phyloP scores from a whole-genome alignment of 2,329 filamentous ascomycete species.

The Biscogniauxia marginata region DNA sequence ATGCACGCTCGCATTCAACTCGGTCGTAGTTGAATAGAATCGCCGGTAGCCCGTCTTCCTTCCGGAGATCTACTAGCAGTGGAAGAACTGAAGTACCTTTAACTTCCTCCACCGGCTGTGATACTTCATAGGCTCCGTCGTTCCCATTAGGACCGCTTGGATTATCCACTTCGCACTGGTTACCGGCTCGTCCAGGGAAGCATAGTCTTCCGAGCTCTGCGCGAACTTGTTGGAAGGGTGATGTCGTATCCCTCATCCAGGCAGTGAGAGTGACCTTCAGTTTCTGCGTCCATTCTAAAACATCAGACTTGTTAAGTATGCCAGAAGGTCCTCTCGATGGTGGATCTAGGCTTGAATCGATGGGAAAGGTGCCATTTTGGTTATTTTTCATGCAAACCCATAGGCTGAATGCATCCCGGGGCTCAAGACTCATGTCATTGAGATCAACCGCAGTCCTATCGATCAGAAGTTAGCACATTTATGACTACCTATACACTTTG shows the following conservation, averaged over 20 bases:
- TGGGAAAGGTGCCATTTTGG: constrained; percentile 48
- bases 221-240: constrained; percentile 44
- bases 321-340: constrained; percentile 47
- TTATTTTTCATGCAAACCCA: constrained; percentile 64
- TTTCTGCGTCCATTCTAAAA: constrained; percentile 61
- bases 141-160: constrained; percentile 7
- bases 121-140: background rate
- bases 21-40: constrained; percentile 79
- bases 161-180: background rate
- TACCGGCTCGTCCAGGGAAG: background rate
- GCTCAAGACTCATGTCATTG: constrained; percentile 66
- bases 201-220: constrained; percentile 40
- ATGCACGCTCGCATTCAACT: constrained; percentile 59
- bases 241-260: constrained; percentile 57
- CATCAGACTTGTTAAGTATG: constrained; percentile 61
- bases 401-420: constrained; percentile 66
- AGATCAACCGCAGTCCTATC: constrained; percentile 57
- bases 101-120: background rate
- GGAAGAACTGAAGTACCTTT: constrained; percentile 37
- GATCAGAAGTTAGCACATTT: background rate
- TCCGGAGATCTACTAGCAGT: constrained; percentile 59
- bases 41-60: constrained; percentile 65
- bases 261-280: constrained; percentile 57
- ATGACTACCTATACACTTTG: background rate
- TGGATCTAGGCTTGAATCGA: constrained; percentile 47